Conservation (phyloP, 352 stramenopile species). For the Globisporangium middletonii region DNA sequence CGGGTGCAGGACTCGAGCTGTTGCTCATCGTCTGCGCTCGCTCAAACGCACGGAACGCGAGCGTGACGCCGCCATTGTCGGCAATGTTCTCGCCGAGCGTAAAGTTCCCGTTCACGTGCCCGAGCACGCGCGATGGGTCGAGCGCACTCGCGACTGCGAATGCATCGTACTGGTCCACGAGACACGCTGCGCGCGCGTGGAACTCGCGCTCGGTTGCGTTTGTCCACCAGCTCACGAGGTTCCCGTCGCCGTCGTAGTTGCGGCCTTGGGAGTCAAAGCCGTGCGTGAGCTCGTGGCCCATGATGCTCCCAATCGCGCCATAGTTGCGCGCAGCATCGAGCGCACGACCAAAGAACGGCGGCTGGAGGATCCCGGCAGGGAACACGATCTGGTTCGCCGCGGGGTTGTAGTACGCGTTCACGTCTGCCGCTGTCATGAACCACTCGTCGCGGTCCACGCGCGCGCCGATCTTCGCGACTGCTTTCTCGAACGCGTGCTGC, state of each 20-base stretch:
- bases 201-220: slow-evolving; percentile 79
- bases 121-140: slow-evolving; percentile 37
- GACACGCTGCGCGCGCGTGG: slow-evolving; percentile 39
- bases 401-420: slow-evolving; percentile 89
- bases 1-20: background rate
- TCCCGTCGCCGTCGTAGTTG: slow-evolving; percentile 86
- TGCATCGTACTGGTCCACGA: slow-evolving; percentile 55
- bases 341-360: slow-evolving; percentile 88
- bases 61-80: slow-evolving; percentile 74
- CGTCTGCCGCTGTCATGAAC: slow-evolving; percentile 90
- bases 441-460: slow-evolving; percentile 65
- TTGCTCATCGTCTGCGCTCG: slow-evolving; percentile 7
- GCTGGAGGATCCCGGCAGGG: slow-evolving; percentile 93
- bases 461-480: slow-evolving; percentile 27
- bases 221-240: slow-evolving; percentile 93
- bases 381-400: slow-evolving; percentile 92
- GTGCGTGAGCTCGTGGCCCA: slow-evolving; percentile 95
- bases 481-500: slow-evolving; percentile 37
- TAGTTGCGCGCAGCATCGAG: slow-evolving; percentile 90
- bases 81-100: slow-evolving; percentile 83
- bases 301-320: slow-evolving; percentile 90
- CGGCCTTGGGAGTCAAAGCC: slow-evolving; percentile 92
- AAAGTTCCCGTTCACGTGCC: slow-evolving; percentile 70
- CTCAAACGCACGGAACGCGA: slow-evolving; percentile 61
- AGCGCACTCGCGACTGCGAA: slow-evolving; percentile 39